A percentile compares a stretch with the other conserved stretches of the same genome.
Conservation (phyloP, 352 stramenopile genomes). For the Globisporangium emineosum region DNA sequence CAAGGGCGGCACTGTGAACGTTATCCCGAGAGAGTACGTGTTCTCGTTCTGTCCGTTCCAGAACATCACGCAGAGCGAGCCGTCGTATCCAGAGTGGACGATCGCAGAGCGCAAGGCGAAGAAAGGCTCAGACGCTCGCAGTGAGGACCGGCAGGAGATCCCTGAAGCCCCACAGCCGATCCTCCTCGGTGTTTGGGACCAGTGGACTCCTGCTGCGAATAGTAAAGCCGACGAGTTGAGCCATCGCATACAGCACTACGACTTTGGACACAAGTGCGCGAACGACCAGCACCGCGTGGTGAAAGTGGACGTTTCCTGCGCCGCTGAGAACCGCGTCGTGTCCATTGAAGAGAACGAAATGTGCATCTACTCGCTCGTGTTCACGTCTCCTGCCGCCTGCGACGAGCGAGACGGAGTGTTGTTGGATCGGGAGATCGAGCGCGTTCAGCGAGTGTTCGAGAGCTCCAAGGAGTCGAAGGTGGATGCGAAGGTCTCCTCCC, state of each 20-base stretch:
- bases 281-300: slow-evolving; percentile 77
- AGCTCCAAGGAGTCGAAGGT: neutral
- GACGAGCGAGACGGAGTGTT: slow-evolving; percentile 18
- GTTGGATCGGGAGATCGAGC: slow-evolving; percentile 14
- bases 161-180: slow-evolving; percentile 29
- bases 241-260: slow-evolving; percentile 50
- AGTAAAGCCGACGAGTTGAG: slow-evolving; percentile 21
- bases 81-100: slow-evolving; percentile 50
- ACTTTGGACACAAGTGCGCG: slow-evolving; percentile 79
- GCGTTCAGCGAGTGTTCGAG: neutral
- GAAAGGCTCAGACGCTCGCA: slow-evolving; percentile 8
- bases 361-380: slow-evolving; percentile 86
- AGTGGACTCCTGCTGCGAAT: slow-evolving; percentile 38
- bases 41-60: slow-evolving; percentile 78
- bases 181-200: slow-evolving; percentile 60
- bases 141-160: slow-evolving; percentile 18
- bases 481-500: neutral
- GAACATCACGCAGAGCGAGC: slow-evolving; percentile 76
- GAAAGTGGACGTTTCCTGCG: slow-evolving; percentile 77
- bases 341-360: slow-evolving; percentile 89
- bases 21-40: slow-evolving; percentile 60
- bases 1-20: slow-evolving; percentile 74
- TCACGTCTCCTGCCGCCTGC: slow-evolving; percentile 71
- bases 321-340: slow-evolving; percentile 65
- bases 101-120: slow-evolving; percentile 47